Evolutionary conservation across 164 flowering plant species (phyloP).

Genomic region (Stephania japonica): DNA sequence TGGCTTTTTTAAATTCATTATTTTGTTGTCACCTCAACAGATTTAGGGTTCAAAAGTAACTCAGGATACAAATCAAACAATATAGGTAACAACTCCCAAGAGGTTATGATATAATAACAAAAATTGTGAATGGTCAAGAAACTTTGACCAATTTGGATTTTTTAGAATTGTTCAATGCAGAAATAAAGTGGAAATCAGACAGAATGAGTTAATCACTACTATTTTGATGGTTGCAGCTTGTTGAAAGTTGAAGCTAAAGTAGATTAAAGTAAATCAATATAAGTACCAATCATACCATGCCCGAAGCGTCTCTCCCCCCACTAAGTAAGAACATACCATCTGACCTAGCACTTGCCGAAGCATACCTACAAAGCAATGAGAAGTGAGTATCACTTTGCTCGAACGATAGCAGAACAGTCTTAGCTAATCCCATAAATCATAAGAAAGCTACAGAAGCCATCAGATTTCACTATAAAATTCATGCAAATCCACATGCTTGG

Average conservation of each 20-base stretch:
- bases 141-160: too few species aligned
- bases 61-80: too few species aligned
- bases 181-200: not conserved
- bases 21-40: too few species aligned
- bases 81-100: too few species aligned
- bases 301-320: slow-evolving; percentile 91
- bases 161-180: not conserved
- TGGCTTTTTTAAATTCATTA: too few species aligned
- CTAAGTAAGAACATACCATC: slow-evolving; percentile 99
- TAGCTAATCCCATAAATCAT: not conserved
- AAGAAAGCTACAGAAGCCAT: not conserved
- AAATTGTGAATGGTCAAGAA: too few species aligned
- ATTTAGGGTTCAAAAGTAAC: too few species aligned
- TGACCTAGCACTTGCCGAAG: slow-evolving; percentile 94
- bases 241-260: not conserved
- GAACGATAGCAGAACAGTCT: not conserved
- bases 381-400: not conserved
- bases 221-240: not conserved
- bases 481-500: not conserved
- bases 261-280: not conserved
- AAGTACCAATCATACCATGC: slow-evolving; percentile 48
- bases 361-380: slow-evolving; percentile 60
- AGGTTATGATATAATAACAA: too few species aligned
- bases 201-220: not conserved
- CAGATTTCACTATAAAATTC: not conserved